phyloP scores from a whole-genome alignment of 2,329 filamentous ascomycete genomes.

The Fusarium irregulare region DNA sequence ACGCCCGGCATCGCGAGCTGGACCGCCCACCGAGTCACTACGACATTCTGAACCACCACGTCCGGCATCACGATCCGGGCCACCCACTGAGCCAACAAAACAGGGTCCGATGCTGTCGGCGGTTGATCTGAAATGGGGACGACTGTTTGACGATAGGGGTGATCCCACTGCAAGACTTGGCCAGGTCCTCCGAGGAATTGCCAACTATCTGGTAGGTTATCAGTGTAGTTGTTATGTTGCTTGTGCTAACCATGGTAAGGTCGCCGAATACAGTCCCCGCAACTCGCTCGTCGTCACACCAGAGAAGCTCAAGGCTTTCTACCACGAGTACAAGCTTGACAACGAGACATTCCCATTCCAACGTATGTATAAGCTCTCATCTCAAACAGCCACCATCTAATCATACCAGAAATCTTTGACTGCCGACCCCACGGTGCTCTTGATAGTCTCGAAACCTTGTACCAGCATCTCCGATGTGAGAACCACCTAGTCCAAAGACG shows the following conservation, averaged over 20 bases:
- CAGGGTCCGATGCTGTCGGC: slow-evolving; percentile 49
- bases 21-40: background rate
- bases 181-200: slow-evolving; percentile 79
- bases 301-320: slow-evolving; percentile 79
- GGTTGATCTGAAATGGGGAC: slow-evolving; percentile 80
- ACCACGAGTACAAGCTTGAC: slow-evolving; percentile 72
- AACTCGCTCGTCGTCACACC: slow-evolving; percentile 75
- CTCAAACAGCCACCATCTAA: slow-evolving; percentile 5
- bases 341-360: slow-evolving; percentile 76
- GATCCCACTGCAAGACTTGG: slow-evolving; percentile 74
- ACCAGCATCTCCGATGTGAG: slow-evolving; percentile 64
- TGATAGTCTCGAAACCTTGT: slow-evolving; percentile 60
- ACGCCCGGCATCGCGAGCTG: background rate
- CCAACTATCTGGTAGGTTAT: slow-evolving; percentile 73
- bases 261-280: slow-evolving; percentile 48
- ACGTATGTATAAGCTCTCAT: slow-evolving; percentile 56
- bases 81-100: slow-evolving; percentile 4
- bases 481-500: slow-evolving; percentile 73
- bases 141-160: slow-evolving; percentile 75
- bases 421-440: slow-evolving; percentile 45
- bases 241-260: slow-evolving; percentile 39
- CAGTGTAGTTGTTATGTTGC: too few species aligned
- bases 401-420: slow-evolving; percentile 63
- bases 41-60: slow-evolving; percentile 8
- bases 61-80: slow-evolving; percentile 9